Evolutionary conservation across 140 eudicot genomes (phyloP).

Genomic region (Bidens hawaiensis): DNA sequence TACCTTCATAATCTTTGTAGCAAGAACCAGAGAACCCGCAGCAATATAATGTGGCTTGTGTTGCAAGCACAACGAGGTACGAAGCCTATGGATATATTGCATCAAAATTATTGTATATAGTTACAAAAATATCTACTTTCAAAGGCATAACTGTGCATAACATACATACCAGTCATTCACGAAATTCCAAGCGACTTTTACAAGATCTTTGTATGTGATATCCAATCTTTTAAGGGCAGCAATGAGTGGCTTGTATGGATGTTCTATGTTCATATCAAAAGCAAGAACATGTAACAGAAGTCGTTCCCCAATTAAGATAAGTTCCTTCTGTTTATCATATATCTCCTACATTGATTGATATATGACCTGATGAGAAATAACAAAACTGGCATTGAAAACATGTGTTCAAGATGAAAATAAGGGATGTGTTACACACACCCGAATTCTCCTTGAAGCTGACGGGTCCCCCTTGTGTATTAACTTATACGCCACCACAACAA

Average conservation of each 20-base stretch:
- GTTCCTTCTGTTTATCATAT: constrained; percentile 59
- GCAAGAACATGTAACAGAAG: constrained; percentile 53
- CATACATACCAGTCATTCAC: constrained; percentile 79
- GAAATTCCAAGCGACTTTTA: constrained; percentile 77
- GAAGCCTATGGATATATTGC: constrained; percentile 41
- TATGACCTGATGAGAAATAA: constrained; percentile 9
- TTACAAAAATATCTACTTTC: background rate
- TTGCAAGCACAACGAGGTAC: constrained; percentile 71
- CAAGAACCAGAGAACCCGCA: constrained; percentile 66
- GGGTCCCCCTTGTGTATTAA: constrained; percentile 58
- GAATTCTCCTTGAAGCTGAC: constrained; percentile 61
- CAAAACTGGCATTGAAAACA: background rate
- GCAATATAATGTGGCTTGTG: constrained; percentile 79
- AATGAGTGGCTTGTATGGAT: constrained; percentile 76
- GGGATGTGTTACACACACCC: constrained; percentile 35
- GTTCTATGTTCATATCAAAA: constrained; percentile 67
- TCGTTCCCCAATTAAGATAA: constrained; percentile 52
- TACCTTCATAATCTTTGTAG: constrained; percentile 56
- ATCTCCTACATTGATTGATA: constrained; percentile 51
- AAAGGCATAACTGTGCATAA: background rate
- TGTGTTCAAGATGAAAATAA: constrained; percentile 1
- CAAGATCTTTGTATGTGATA: constrained; percentile 46
- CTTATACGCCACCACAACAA: constrained; percentile 57
- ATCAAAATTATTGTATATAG: background rate
- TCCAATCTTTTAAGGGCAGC: constrained; percentile 52